Evolutionary conservation across 805 yeast species (phyloP), one percentile per base, ranked within the genome.

Genomic region (Starmerella cellae): DNA sequence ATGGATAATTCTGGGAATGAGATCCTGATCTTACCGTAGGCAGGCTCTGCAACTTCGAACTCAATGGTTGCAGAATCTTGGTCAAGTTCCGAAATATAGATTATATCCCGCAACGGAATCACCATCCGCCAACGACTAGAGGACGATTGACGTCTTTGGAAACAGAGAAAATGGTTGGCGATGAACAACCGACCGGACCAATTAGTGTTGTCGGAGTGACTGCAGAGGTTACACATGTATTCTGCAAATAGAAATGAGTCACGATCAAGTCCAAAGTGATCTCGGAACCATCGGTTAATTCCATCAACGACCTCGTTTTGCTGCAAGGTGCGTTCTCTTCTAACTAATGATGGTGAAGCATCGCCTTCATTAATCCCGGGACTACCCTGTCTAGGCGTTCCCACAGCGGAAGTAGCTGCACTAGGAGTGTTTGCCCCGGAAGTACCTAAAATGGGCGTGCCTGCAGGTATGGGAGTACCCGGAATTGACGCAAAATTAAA

Each of bases 91-190:
- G 37, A 17, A 3, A 47, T 5, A 26, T 48, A 46, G 10, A 30
- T 42, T 31, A 88, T 64, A 53, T 83, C 93, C 4, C 55, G 54
- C 31, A 81, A 62, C 0, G 97, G 97, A 8, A 88, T 60, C 5
- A 85, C 73, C 94, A 88, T 82, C 44, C 73, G 73, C 1, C 94
- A 41, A 13, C 29, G 29, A 4, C 73, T 70, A 0, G 80, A 68
- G 0, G 93, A 91, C 0, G 93, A 93, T 3, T 83, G 55, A 29
- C 83, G 64, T 29, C 94, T 78, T 46, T 91, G 66, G 61, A 81
- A 88, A 49, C 94, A 87, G n/a, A 88, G 56, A 43, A 71, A 73
- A 24, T 67, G 68, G 17, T 70, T 64, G 0, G 94, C 82, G 11
- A 88, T 52, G 57, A 84, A 84, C 2, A 87, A 55, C 52, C 82